Evolutionary conservation across 257 asterid species (phyloP), one percentile per base, ranked within the genome.

Genomic region (Nicotiana knightiana): DNA sequence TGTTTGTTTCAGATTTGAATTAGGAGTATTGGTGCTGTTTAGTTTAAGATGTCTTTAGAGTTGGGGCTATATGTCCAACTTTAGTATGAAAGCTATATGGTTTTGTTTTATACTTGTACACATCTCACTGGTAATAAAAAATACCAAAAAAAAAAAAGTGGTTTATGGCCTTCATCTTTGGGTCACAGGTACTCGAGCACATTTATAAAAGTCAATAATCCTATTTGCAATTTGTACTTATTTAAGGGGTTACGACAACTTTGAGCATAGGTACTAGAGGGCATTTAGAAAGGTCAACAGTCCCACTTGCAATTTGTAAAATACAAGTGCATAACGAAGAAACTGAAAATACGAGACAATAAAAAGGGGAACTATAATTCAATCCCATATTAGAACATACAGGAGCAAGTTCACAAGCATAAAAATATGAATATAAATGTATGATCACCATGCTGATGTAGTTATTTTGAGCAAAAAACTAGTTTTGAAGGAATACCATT

Each of bases 401-500:
- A 46, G 51, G 21, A 70, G 26, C 58, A 70, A 11, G 21, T 43
- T 70, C 21, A 70, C 6, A 33, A 48, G 58, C 78, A 70, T 24
- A 43, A 70, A 70, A 70, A 12, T 11, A 70, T 70, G 78, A 70
- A 43, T 70, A 48, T 1, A 1, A 46, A 71, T 46, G 21, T 26
- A 30, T 79, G 53, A 70, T 33, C 28, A 39, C n/a, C 46, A 70
- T 39, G 33, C 8, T 65, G 12, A 71, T 46, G 61, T 37, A 71
- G 37, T 12, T 46, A 6, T 46, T 46, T 71, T 24, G 61, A 71
- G 79, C 37, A 43, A 35, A n/a, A 71, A 71, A 58, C 81, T 43
- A 81, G 26, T 39, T 57, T 71, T 77, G 85, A 77, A 82, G 81
- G 33, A 76, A 66, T 94, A 96, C 99, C 97, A 87, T 93, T 6